Base-by-base conservation (phyloP, 805 yeast genomes). In the Priceomyces carsonii region DNA sequence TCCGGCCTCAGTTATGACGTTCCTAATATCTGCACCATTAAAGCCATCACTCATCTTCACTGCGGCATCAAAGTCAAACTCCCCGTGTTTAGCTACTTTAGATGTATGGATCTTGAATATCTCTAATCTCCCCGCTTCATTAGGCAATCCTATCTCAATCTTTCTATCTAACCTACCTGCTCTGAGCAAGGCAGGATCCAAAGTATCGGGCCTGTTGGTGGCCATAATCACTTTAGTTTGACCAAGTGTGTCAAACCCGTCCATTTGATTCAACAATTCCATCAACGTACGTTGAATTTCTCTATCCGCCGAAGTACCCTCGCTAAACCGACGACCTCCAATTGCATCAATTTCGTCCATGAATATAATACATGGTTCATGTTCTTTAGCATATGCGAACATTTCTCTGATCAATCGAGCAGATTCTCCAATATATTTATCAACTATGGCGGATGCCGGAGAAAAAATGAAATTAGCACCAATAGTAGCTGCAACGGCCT, bases 261-360 rank as follows among this genome's bases (percentile, higher is more conserved):
- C 99, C 98, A 91, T 90, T 66, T 93, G 98, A 59, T 91, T 91
- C 52, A 91, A 76, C 57, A 91, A 72, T 66, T 91, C 99, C 98
- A 91, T 90, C 57, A 91, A 73, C 3, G 98, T 91, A 69, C 99
- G 84, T 70, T 91, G 99, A 57, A 91, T 91, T 64, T 91, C 99
- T 65, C 99, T 84, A 67, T 91, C 99, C 3, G 99, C 98, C 6
- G 96, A 86, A 2, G 98, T 91, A 66, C 99, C 99, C 63, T 91
- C 99, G 48, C 91, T 80, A 64, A 91, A 91, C 63, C 99, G 79
- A 54, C 99, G 81, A 32, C 99, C 99, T 57, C 99, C 99, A 63
- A 91, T 91, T 40, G 99, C 99, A 71, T 93, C 99, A 44, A 91
- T 82, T 73, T 91, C 99, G 69, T 91, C 99, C 96, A 91, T 90